Evolutionary conservation across 495 filamentous ascomycete genomes (phyloP), one percentile per base, ranked within the genome.

Genomic region (Penicillium silybi): DNA sequence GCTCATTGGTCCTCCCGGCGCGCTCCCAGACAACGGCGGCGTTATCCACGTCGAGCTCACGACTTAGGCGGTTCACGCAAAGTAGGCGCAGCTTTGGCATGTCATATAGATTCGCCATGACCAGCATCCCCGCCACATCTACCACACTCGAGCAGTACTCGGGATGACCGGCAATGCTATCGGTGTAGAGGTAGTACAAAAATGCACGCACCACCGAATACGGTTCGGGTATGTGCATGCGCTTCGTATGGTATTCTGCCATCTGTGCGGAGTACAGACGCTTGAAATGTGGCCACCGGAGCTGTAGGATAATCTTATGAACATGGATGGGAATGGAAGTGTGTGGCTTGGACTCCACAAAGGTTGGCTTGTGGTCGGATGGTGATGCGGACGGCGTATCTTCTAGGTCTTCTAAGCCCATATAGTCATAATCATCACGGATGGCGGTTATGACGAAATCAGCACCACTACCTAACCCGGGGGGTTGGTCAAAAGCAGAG

Each of bases 31-130:
- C 87, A 62, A 95, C 85, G 45, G 92, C 96, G 4, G 93, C 92
- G 57, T 95, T 89, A 48, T 96, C 89, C 40, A 97, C 85, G 53
- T 97, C 93, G 1, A 98, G 78, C 57, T 98, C 95, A 39, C 85
- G 85, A 44, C 85, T 86, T 23, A 98, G 79, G 10, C 95, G 79
- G 64, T 92, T 88, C 37, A 97, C 84, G 64, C 92, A 95, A 11
- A 97, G 80, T 10, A 95, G 80, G 11, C 92, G 89, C 3, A 98
- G 83, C 50, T 90, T 87, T 0, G 90, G 90, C 74, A 98, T 92
- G 64, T 96, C 90, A 66, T 98, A 98, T 18, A 97, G 87, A 62
- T 97, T 96, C 19, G 90, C 86, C 90, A 98, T 92, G 45, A 97
- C 93, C 2, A 98, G 80, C 71, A 98, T 79, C n/a, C 93, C 92